phyloP scores from a whole-genome alignment of 108 stramenopile genomes.

The Mediolabrus comicus region DNA sequence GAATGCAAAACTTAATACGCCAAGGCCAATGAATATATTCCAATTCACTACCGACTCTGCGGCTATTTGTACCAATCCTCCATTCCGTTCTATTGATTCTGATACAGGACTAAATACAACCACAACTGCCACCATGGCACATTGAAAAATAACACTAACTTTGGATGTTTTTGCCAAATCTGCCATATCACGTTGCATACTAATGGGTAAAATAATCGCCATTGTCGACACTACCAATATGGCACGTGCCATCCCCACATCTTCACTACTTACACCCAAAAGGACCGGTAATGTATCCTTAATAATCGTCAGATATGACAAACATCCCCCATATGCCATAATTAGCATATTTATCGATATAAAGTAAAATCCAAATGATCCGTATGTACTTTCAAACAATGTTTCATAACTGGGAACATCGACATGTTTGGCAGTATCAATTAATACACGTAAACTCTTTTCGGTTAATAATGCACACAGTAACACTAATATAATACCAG shows the following conservation, averaged over 20 bases:
- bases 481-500: slow-evolving; percentile 66
- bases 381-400: slow-evolving; percentile 37
- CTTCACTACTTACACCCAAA: slow-evolving; percentile 50
- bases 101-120: slow-evolving; percentile 36
- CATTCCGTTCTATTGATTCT: slow-evolving; percentile 14
- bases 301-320: slow-evolving; percentile 81
- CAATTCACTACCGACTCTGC: slow-evolving; percentile 20
- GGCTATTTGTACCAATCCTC: slow-evolving; percentile 27
- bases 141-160: slow-evolving; percentile 34
- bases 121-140: slow-evolving; percentile 25
- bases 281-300: slow-evolving; percentile 76
- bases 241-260: slow-evolving; percentile 45
- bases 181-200: slow-evolving; percentile 82
- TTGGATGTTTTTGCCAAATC: slow-evolving; percentile 61
- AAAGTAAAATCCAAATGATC: slow-evolving; percentile 60
- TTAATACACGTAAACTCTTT: slow-evolving; percentile 66
- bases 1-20: slow-evolving; percentile 43
- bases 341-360: slow-evolving; percentile 76
- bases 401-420: slow-evolving; percentile 57
- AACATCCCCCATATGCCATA: slow-evolving; percentile 84
- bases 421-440: slow-evolving; percentile 81
- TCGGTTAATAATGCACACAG: slow-evolving; percentile 56
- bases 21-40: slow-evolving; percentile 42
- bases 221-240: slow-evolving; percentile 62
- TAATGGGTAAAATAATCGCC: slow-evolving; percentile 64